Percentiles rank a stretch among this genome's conserved stretches.
Conservation (phyloP, 345 rosid genomes). For the Salix brachista region DNA sequence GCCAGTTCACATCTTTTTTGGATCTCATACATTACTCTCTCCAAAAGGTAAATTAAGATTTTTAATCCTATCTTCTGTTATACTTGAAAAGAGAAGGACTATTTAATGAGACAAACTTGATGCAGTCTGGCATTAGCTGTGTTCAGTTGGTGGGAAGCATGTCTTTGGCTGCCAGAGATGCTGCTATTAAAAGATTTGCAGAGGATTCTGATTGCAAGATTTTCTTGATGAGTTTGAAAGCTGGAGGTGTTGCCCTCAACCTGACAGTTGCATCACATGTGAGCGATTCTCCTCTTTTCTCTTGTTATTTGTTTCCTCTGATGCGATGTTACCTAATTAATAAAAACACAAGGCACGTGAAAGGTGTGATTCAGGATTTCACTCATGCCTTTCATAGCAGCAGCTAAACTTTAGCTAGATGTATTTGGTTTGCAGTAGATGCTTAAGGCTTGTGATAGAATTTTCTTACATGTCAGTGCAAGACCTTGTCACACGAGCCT, state of each 20-base stretch:
- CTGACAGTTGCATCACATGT: conserved; percentile 98
- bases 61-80: neutral
- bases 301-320: neutral
- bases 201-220: conserved; percentile 88
- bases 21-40: conserved; percentile 86
- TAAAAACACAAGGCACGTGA: neutral
- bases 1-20: conserved; percentile 95
- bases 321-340: neutral
- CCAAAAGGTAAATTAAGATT: conserved; percentile 49
- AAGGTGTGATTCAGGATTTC: neutral
- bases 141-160: conserved; percentile 91
- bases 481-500: neutral
- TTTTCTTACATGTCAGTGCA: neutral
- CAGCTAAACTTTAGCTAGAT: neutral
- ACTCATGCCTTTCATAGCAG: too few species aligned
- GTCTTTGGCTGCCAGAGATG: conserved; percentile 72
- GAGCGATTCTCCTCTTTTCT: conserved; percentile 26
- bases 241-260: conserved; percentile 95
- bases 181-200: conserved; percentile 73
- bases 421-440: neutral
- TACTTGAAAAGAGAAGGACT: neutral
- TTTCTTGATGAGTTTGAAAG: conserved; percentile 89
- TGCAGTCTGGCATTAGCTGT: conserved; percentile 76
- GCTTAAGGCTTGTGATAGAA: neutral
- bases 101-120: conserved; percentile 8